Evolutionary conservation across 306 rosid species (phyloP), one percentile per base, ranked within the genome.

Genomic region (Vigna nakashimae): DNA sequence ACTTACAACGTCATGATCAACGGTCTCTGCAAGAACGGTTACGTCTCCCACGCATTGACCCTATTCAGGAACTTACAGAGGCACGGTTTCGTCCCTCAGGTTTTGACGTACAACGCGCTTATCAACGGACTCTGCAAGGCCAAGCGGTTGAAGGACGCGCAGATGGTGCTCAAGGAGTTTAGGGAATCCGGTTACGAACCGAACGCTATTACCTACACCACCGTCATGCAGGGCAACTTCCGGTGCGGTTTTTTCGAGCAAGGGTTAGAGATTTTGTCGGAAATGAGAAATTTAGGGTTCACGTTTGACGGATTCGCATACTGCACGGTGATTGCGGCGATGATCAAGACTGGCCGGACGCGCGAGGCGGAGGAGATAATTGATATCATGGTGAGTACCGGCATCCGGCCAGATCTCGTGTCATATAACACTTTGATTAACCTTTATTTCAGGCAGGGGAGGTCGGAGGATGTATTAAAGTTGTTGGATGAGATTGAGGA

Each of bases 101-200:
- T 92, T 13, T 62, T 79, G 73, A 90, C 93, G 0, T 94, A 90
- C 78, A 94, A 92, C 28, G 88, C 91, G 49, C 85, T 94, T 26
- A 85, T 94, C 65, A 68, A 88, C 40, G 93, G 98, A 64, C 91
- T 90, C 8, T 89, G 97, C 88, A 90, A 88, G 90, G 88, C 74
- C 1, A 65, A 71, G 49, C 80, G 91, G 74, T 62, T 82, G 78
- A 45, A 60, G 56, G 85, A 82, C 16, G 97, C 91, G 7, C 83
- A 73, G 69, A 81, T 46, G 30, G 59, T 90, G 20, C 84, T 92
- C 13, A 81, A 38, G 55, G 94, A 94, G 82, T 87, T 88, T 73
- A 79, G 77, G 16, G 92, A 90, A 65, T 71, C 80, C 0, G 91
- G 94, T 9, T 70, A 22, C 24, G 83, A 84, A 43, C 96, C 94